Evolutionary conservation across 2,329 filamentous ascomycete genomes (phyloP).

Genomic region (Penicillium sp.): DNA sequence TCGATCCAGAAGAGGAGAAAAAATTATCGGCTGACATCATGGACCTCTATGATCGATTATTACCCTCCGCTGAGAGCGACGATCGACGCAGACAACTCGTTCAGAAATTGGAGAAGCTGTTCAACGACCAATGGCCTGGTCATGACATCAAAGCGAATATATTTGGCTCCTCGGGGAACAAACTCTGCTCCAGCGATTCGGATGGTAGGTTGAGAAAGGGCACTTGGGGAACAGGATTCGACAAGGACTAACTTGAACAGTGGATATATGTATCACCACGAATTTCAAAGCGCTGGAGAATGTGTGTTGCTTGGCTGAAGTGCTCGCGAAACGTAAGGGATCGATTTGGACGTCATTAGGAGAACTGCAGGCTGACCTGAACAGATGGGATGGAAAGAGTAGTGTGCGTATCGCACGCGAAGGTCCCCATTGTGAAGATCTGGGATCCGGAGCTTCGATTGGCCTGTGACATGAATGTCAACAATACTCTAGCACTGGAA

Average conservation of each 20-base stretch:
- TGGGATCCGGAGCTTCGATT: conserved; percentile 93
- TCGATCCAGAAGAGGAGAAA: conserved; percentile 72
- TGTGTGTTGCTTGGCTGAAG: conserved; percentile 86
- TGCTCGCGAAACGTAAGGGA: conserved; percentile 77
- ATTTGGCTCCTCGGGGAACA: conserved; percentile 97
- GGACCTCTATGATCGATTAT: conserved; percentile 79
- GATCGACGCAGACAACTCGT: conserved; percentile 73
- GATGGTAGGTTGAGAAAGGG: conserved; percentile 65
- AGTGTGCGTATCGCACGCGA: conserved; percentile 89
- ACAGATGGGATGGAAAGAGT: conserved; percentile 95
- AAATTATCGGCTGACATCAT: conserved; percentile 80
- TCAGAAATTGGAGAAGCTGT: conserved; percentile 81
- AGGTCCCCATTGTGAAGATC: conserved; percentile 97
- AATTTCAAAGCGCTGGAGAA: conserved; percentile 82
- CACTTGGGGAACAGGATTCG: not conserved
- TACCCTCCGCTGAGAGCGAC: conserved; percentile 79
- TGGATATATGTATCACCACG: conserved; percentile 97
- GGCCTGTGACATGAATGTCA: conserved; percentile 98
- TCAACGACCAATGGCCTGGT: conserved; percentile 90
- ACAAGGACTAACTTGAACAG: conserved; percentile 50
- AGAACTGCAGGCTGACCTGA: conserved; percentile 14
- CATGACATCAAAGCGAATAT: conserved; percentile 87
- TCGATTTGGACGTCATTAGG: not conserved
- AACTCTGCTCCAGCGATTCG: conserved; percentile 91
- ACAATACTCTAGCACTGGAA: conserved; percentile 90